A percentile compares a stretch with the other conserved stretches of the same genome.
Conservation (phyloP, 176 grass and related monocot genomes). For the Eragrostis nindensis region DNA sequence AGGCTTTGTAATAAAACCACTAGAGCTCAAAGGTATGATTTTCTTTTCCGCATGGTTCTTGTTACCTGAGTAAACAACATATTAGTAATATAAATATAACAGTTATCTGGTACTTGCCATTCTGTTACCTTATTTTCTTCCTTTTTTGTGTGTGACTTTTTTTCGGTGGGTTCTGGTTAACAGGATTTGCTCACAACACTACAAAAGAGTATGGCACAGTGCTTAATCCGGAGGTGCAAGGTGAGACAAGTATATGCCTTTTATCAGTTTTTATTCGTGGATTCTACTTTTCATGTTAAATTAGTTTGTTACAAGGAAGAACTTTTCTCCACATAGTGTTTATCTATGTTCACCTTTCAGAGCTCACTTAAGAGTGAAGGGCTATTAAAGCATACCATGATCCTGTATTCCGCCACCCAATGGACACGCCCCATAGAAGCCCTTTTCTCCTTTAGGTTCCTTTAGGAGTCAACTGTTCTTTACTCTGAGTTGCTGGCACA, state of each 20-base stretch:
- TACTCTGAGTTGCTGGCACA: too few relatives aligned
- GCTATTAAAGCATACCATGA: too few relatives aligned
- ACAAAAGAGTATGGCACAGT: conserved; percentile 48
- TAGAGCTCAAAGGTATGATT: conserved; percentile 83
- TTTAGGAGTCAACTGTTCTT: too few relatives aligned
- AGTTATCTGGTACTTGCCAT: background rate
- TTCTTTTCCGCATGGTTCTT: conserved; percentile 31
- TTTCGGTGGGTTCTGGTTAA: conserved; percentile 1
- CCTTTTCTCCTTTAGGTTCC: too few relatives aligned
- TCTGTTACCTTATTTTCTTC: conserved; percentile 8
- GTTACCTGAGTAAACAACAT: conserved; percentile 5
- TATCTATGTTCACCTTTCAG: background rate
- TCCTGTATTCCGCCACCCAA: too few relatives aligned
- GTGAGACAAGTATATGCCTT: conserved; percentile 41
- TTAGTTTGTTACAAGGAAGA: background rate
- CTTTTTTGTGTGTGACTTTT: background rate
- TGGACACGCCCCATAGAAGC: too few relatives aligned
- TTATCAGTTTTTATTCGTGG: background rate
- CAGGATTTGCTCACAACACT: conserved; percentile 52
- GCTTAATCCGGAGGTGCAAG: conserved; percentile 43
- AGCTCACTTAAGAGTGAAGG: background rate
- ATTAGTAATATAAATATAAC: conserved; percentile 8
- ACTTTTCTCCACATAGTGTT: background rate
- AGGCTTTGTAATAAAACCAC: conserved; percentile 90
- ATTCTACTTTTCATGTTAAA: background rate